A percentile compares a stretch with the other conserved stretches of the same genome.
phyloP scores from a whole-genome alignment of 2,329 filamentous ascomycete genomes.

The Botrytis paeoniae region DNA sequence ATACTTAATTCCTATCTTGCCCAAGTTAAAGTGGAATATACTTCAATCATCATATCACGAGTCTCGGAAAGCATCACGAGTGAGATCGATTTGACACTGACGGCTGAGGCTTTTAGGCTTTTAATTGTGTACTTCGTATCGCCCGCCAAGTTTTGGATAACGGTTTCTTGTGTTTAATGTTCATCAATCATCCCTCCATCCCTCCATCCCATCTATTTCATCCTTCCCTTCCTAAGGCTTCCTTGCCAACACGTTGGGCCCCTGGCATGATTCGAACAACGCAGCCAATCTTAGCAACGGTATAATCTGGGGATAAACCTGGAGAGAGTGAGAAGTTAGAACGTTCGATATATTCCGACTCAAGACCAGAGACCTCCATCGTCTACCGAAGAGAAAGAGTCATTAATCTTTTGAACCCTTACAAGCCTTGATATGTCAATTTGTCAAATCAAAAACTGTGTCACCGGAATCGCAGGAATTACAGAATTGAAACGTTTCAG shows the following conservation, averaged over 20 bases:
- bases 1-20: background rate
- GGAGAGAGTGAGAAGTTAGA: background rate
- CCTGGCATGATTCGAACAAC: background rate
- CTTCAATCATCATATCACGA: slow-evolving; percentile 3
- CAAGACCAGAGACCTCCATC: background rate
- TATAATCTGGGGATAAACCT: slow-evolving; percentile 9
- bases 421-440: background rate
- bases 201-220: background rate
- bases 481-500: slow-evolving; percentile 8
- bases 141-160: background rate
- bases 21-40: background rate
- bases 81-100: background rate
- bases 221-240: background rate
- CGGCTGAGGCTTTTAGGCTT: background rate
- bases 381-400: background rate
- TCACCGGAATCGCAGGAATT: background rate
- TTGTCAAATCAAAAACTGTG: background rate
- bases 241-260: background rate
- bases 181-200: background rate
- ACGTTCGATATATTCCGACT: background rate
- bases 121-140: background rate
- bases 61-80: background rate
- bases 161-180: background rate
- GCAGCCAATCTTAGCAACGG: background rate
- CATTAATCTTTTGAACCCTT: background rate